Evolutionary conservation across 192 early-diverging fungal genomes (phyloP).

Genomic region (Podila horticola): DNA sequence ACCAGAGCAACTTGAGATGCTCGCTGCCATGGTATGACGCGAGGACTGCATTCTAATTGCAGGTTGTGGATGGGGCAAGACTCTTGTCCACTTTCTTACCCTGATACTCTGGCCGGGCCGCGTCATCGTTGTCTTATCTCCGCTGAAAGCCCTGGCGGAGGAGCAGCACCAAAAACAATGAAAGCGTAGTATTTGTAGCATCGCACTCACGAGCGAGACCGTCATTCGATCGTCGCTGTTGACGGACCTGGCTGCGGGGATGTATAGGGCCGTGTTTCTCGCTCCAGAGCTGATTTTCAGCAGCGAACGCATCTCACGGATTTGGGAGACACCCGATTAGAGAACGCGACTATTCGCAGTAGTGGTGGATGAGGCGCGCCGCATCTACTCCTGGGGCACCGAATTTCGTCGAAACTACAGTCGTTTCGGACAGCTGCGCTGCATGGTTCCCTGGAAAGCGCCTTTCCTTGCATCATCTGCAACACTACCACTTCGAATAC

Average conservation of each 20-base stretch:
- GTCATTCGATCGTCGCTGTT: not conserved
- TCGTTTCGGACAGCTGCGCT: constrained; percentile 1
- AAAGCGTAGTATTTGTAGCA: not conserved
- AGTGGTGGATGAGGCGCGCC: constrained; percentile 28
- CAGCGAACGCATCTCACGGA: constrained; percentile 1
- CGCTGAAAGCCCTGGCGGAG: not conserved
- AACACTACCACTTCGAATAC: not conserved
- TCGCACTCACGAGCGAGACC: not conserved
- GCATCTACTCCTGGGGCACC: constrained; percentile 8
- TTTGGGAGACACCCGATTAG: constrained; percentile 12
- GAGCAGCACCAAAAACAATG: constrained; percentile 4
- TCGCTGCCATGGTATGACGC: not conserved
- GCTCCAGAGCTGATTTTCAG: constrained; percentile 25
- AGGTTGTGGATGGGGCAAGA: constrained; percentile 21
- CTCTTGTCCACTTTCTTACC: constrained; percentile 6
- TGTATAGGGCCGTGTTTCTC: constrained; percentile 25
- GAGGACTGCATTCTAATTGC: constrained; percentile 20
- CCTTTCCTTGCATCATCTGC: constrained; percentile 9
- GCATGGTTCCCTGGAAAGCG: not conserved
- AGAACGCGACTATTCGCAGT: constrained; percentile 2
- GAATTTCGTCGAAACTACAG: constrained; percentile 5
- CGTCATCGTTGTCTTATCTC: constrained; percentile 5
- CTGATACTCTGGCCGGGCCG: constrained; percentile 9
- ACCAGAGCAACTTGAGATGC: constrained; percentile 11
- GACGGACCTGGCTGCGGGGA: not conserved